These are phyloP conservation scores for Lipomyces spencermartinsiae DNA, from an alignment of 805 yeast species.

Conservation along the genomic window DNA sequence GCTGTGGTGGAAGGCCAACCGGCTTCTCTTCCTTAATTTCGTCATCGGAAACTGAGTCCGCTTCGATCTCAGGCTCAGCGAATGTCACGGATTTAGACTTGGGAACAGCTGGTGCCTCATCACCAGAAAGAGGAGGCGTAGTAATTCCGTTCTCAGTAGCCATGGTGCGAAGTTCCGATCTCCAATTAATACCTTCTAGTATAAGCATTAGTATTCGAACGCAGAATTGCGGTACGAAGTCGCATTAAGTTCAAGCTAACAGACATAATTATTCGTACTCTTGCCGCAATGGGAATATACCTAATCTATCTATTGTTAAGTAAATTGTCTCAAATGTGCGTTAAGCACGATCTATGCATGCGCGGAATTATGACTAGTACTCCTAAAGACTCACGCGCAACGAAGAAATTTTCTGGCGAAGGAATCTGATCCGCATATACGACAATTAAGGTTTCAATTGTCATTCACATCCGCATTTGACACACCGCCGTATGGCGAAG, in stretches of 20 bases:
- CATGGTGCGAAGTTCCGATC: constrained; percentile 8
- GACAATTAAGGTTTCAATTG: not conserved
- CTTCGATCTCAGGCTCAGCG: constrained; percentile 66
- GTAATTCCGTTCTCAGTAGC: constrained; percentile 34
- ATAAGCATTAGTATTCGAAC: not conserved
- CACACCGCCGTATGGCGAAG: constrained; percentile 20
- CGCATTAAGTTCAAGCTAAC: not conserved
- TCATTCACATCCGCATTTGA: not conserved
- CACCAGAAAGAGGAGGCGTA: constrained; percentile 35
- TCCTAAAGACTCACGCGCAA: not conserved
- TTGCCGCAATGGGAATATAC: not conserved
- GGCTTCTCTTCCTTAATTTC: constrained; percentile 87
- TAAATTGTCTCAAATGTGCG: not conserved
- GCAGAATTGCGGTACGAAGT: not conserved
- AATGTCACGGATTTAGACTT: constrained; percentile 80
- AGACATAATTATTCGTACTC: not conserved
- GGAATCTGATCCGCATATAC: not conserved
- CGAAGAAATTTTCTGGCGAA: constrained; percentile 3
- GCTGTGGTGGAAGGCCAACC: constrained; percentile 98
- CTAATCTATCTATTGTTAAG: not conserved
- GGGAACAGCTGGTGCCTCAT: constrained; percentile 42
- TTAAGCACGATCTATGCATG: not conserved
- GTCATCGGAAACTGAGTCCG: constrained; percentile 67
- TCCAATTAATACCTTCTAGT: not conserved
- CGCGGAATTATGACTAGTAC: not conserved